A percentile compares a stretch with the other conserved stretches of the same genome.
These are phyloP conservation scores for Euptelea pleiosperma DNA, from an alignment of 164 flowering plant species.

Conservation along the genomic window DNA sequence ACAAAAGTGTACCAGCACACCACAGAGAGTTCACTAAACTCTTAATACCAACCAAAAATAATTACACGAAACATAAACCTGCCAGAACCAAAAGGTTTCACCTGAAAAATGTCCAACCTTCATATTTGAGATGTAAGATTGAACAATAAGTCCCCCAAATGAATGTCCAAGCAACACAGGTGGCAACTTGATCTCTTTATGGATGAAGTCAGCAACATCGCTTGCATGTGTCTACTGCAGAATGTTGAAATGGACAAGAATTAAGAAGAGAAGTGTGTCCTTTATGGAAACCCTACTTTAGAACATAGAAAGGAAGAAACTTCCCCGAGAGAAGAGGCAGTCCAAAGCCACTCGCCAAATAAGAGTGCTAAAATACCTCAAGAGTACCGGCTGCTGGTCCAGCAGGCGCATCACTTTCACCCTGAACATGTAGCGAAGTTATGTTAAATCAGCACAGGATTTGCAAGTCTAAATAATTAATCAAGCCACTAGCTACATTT, in stretches of 20 bases:
- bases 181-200: constrained; percentile 39
- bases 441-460: constrained; percentile 7
- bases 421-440: constrained; percentile 42
- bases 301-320: neutral
- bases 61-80: neutral
- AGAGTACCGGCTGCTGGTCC: constrained; percentile 78
- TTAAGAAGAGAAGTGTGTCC: neutral
- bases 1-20: too few relatives aligned
- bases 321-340: neutral
- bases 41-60: neutral
- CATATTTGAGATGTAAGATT: constrained; percentile 58
- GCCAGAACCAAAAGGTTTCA: constrained; percentile 10
- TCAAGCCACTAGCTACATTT: too few relatives aligned
- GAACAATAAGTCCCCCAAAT: constrained; percentile 90
- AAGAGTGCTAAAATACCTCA: constrained; percentile 42
- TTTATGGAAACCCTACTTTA: neutral
- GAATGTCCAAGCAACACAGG: constrained; percentile 88
- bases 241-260: constrained; percentile 19
- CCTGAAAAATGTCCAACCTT: constrained; percentile 27
- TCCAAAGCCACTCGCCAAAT: neutral
- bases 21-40: neutral
- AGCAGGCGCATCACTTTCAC: constrained; percentile 80
- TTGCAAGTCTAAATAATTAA: neutral
- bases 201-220: constrained; percentile 74
- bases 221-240: constrained; percentile 91